Conservation (phyloP, 306 rosid genomes). For the Sechiopsis laciniata region DNA sequence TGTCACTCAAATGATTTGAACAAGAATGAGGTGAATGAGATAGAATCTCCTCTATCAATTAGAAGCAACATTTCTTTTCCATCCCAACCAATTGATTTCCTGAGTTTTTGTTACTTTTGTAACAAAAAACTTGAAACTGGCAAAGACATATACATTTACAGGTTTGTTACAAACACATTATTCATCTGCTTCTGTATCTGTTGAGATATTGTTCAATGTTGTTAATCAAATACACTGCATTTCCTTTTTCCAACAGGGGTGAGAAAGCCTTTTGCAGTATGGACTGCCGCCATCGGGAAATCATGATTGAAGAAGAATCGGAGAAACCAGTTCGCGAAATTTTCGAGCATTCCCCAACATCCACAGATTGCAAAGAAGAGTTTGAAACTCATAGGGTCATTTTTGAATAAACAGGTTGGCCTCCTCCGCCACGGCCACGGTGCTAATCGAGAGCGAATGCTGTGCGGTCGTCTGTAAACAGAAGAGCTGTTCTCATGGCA, state of each 20-base stretch:
- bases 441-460: constrained; percentile 27
- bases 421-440: constrained; percentile 17
- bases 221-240: constrained; percentile 13
- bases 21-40: constrained; percentile 41
- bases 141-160: constrained; percentile 78
- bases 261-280: constrained; percentile 84
- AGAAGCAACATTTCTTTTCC: constrained; percentile 27
- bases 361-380: constrained; percentile 34
- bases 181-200: constrained; percentile 3
- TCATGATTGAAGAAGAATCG: constrained; percentile 60
- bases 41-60: constrained; percentile 19
- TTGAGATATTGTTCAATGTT: background rate
- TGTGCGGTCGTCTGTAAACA: constrained; percentile 58
- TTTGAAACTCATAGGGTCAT: constrained; percentile 44
- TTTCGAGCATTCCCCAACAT: constrained; percentile 32
- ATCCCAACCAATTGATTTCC: constrained; percentile 47
- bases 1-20: constrained; percentile 37
- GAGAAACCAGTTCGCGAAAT: constrained; percentile 38
- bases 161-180: constrained; percentile 37
- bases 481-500: constrained; percentile 73
- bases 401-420: constrained; percentile 31
- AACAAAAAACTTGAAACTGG: constrained; percentile 69
- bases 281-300: constrained; percentile 62
- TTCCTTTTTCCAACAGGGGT: constrained; percentile 55
- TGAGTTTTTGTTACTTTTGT: constrained; percentile 69